Evolutionary conservation across 805 yeast genomes (phyloP), one percentile per base, ranked within the genome.

Genomic region (Candida hungchunana): DNA sequence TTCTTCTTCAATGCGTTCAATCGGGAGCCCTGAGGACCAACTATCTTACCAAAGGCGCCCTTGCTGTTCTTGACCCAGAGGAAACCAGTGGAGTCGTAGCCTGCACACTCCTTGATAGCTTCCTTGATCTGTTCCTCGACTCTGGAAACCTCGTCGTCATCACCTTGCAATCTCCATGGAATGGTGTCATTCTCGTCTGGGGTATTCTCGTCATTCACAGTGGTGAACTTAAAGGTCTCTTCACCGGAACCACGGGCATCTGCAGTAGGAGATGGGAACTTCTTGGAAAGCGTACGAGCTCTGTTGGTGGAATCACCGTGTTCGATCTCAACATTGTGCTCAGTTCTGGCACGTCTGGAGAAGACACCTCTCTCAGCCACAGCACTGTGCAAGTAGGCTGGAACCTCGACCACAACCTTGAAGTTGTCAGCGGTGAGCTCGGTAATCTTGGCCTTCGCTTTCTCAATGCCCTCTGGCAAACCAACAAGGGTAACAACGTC

Each of bases 1-100:
- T 69, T 63, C 18, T 64, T 63, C 64, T 93, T 77, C 40, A 85
- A 69, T 45, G 63, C 62, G 50, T 71, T 76, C 53, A 86, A 67
- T 43, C 73, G 77, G 23, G 77, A 61, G 31, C 96, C 96, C 47
- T 75, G 80, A 12, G 86, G 77, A 7, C 96, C 96, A 44, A 87
- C 74, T 35, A 86, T 66, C 55, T 69, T 73, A 39, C 81, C 72
- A 58, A 82, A 81, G n/a, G n/a, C n/a, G 29, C 56, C 55, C 18
- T 60, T 53, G 21, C 11, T 17, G 39, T 74, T 68, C 27, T 73
- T 59, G 26, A 76, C 61, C 71, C 82, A 81, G 42, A 82, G 61
- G 73, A 76, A 84, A 11, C 79, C 93, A 31, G 63, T 65, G 27
- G 63, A 51, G 29, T 69, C 67, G 34, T 75, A 76, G 16, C 53